Evolutionary conservation across 208 protist genomes (phyloP).

Genomic region (Kentomonas sorsogonicus): DNA sequence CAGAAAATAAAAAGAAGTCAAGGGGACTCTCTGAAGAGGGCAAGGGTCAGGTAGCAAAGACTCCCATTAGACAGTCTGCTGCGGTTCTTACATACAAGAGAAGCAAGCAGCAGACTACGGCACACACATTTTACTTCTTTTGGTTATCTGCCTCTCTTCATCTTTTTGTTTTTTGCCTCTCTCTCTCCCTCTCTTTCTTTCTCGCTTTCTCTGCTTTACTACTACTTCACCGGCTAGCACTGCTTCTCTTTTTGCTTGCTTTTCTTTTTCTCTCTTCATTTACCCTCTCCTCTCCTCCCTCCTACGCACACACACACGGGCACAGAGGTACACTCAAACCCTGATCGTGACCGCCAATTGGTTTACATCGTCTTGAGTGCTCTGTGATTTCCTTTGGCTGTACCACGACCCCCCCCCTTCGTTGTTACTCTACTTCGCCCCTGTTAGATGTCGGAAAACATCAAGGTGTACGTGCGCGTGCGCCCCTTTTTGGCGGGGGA

Average conservation of each 20-base stretch:
- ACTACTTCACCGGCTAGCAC: conserved; percentile 8
- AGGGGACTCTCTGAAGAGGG: too few species aligned
- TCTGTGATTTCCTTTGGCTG: too few species aligned
- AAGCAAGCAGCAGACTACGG: too few species aligned
- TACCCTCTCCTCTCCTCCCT: conserved; percentile 1
- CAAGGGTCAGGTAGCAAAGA: too few species aligned
- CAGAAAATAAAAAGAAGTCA: too few species aligned
- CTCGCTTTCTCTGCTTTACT: conserved; percentile 1
- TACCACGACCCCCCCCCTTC: too few species aligned
- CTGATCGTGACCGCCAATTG: neutral
- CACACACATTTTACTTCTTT: too few species aligned
- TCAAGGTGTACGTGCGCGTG: conserved; percentile 84
- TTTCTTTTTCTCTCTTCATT: neutral
- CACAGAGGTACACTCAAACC: neutral
- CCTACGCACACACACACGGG: conserved; percentile 4
- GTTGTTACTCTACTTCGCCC: too few species aligned
- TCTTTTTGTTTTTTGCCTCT: conserved; percentile 15
- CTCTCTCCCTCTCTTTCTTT: conserved; percentile 5
- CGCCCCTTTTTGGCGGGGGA: conserved; percentile 84
- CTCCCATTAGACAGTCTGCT: too few species aligned
- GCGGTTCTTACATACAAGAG: too few species aligned
- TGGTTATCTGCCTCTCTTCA: conserved; percentile 3
- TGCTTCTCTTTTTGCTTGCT: conserved; percentile 9
- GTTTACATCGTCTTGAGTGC: too few species aligned
- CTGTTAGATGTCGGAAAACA: conserved; percentile 44